Evolutionary conservation across 2,329 filamentous ascomycete species (phyloP).

Genomic region (Thermochaetoides dissita): DNA sequence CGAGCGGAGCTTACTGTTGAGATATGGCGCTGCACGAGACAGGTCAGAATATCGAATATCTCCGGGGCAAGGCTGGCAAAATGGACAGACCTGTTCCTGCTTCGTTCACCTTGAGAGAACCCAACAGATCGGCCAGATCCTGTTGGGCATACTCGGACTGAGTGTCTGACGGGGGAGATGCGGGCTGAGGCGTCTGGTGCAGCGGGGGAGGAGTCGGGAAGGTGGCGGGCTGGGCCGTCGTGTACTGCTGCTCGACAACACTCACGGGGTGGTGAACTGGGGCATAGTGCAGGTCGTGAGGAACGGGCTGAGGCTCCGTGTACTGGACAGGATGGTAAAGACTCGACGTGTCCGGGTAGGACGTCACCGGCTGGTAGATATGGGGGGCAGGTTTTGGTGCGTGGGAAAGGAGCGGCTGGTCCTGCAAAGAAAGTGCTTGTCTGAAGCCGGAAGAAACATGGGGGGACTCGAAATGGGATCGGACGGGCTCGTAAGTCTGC

Average conservation of each 20-base stretch:
- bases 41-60: too few relatives aligned
- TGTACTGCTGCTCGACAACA: slow-evolving; percentile 38
- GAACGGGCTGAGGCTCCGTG: slow-evolving; percentile 31
- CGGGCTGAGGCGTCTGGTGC: slow-evolving; percentile 24
- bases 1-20: slow-evolving; percentile 44
- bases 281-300: slow-evolving; percentile 38
- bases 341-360: slow-evolving; percentile 32
- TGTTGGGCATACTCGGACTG: slow-evolving; percentile 54
- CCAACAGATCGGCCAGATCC: slow-evolving; percentile 66
- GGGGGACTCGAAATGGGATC: slow-evolving; percentile 27
- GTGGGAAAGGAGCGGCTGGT: slow-evolving; percentile 29
- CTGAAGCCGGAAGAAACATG: slow-evolving; percentile 34
- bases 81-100: slow-evolving; percentile 59
- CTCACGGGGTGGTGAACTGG: slow-evolving; percentile 34
- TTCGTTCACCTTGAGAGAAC: slow-evolving; percentile 76
- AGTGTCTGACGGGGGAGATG: slow-evolving; percentile 31
- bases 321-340: slow-evolving; percentile 36
- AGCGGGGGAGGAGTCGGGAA: slow-evolving; percentile 41
- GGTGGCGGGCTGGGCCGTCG: slow-evolving; percentile 29
- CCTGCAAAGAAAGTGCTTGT: slow-evolving; percentile 21
- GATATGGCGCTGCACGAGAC: slow-evolving; percentile 55
- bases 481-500: slow-evolving; percentile 3
- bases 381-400: slow-evolving; percentile 24
- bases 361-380: slow-evolving; percentile 35
- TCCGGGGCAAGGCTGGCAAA: neutral